These are phyloP conservation scores for Solanum neorickii DNA, from an alignment of 257 asterid genomes.

Conservation along the genomic window DNA sequence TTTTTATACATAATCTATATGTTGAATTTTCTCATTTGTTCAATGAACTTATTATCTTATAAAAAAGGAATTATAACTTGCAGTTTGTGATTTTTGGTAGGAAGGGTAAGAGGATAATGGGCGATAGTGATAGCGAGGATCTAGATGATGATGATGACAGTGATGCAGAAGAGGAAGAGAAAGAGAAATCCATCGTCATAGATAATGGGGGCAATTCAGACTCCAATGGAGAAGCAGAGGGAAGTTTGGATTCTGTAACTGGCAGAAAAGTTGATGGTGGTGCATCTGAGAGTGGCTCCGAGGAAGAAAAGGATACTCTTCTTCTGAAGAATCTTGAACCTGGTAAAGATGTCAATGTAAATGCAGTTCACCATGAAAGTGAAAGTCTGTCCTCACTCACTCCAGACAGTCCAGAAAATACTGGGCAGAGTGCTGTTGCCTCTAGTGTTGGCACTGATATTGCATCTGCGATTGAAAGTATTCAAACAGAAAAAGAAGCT, in stretches of 20 bases:
- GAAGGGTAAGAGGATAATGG: constrained; percentile 68
- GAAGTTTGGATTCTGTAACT: constrained; percentile 38
- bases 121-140: constrained; percentile 62
- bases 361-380: not conserved
- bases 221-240: constrained; percentile 53
- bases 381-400: not conserved
- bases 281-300: constrained; percentile 32
- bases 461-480: constrained; percentile 1
- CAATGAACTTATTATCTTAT: not conserved
- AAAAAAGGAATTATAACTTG: not conserved
- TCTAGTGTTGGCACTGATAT: not conserved
- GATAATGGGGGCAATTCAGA: constrained; percentile 42
- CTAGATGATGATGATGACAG: constrained; percentile 30
- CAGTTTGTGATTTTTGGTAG: constrained; percentile 18
- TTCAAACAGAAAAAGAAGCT: constrained; percentile 4
- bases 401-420: constrained; percentile 2
- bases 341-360: constrained; percentile 1
- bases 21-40: not conserved
- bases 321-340: constrained; percentile 17
- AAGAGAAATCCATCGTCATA: constrained; percentile 45
- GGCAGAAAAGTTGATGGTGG: constrained; percentile 27
- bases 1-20: not conserved
- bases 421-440: constrained; percentile 4
- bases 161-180: constrained; percentile 32
- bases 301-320: constrained; percentile 37